Evolutionary conservation across 169 alveolate genomes (phyloP).

Genomic region (Plasmodium knowlesi): DNA sequence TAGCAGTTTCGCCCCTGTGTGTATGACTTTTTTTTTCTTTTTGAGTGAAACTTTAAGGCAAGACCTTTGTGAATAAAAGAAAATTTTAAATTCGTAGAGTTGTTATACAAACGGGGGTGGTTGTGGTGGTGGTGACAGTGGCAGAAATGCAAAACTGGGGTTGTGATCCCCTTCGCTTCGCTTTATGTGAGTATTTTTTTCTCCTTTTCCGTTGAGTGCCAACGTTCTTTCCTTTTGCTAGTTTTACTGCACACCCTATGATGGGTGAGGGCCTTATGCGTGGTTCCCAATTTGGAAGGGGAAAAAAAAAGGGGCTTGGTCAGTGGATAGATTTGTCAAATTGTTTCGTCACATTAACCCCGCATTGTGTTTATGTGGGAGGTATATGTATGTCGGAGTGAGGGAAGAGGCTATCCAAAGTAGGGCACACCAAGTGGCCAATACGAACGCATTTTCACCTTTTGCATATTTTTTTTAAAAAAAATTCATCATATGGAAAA

Average conservation of each 20-base stretch:
- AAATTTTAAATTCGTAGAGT: background rate
- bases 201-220: too few species aligned
- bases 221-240: too few species aligned
- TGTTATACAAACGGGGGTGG: background rate
- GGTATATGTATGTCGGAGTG: background rate
- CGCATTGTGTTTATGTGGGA: background rate
- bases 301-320: background rate
- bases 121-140: background rate
- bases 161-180: background rate
- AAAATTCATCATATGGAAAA: background rate
- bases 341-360: background rate
- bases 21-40: background rate
- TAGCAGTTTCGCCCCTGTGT: background rate
- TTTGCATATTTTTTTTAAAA: conserved; percentile 4
- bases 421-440: background rate
- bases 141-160: background rate
- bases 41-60: background rate
- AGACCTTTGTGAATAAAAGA: background rate
- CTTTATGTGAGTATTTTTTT: background rate
- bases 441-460: background rate
- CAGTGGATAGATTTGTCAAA: background rate
- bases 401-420: background rate
- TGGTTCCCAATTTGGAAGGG: background rate
- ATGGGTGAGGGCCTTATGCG: background rate
- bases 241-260: background rate